Base-by-base conservation (phyloP, 2,329 filamentous ascomycete genomes). In the Colletotrichum tofieldiae region DNA sequence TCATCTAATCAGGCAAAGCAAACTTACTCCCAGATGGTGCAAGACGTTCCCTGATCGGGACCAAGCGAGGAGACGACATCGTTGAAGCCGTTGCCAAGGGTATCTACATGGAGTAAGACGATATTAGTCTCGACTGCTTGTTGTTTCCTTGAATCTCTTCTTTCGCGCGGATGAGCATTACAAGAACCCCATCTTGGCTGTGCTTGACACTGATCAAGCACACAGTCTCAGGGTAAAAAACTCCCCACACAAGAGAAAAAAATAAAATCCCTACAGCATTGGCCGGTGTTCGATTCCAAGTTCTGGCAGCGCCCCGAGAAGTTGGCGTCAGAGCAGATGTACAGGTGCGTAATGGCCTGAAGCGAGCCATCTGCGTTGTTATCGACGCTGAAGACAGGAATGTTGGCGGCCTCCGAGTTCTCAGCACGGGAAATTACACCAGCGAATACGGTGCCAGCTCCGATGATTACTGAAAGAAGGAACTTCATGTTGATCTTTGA, bases 21-120 rank as follows among this genome's bases (percentile, higher is more conserved):
- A 12, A 49, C 58, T 35, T 23, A 61, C 58, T 47, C 58, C 41
- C 41, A 61, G 26, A 61, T 47, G 26, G 58, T 61, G 58, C 58
- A 61, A 12, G 39, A 23, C 5, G 58, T 61, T n/a, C 58, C 58
- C 18, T 18, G 7, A n/a, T 61, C 58, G 5, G 58, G 58, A 1
- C 58, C 58, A 16, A 61, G 58, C 5, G 58, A 61, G 12, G 41
- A 35, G n/a, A 61, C 29, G 5, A 49, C 41, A 18, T 61, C 58
- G 58, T 61, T 61, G 18, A 29, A 61, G 12, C 58, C 58, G 41
- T 61, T 61, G 1, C 1, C 2, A 18, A 61, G 39, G 12, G 47
- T 35, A 41, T 61, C 58, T 61, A 35, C n/a, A 35, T 8, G 9
- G 1, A 32, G 26, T 18, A 6, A 43, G 1, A 4, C 6, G 23